phyloP scores from a whole-genome alignment of 2,329 filamentous ascomycete species.

The Fusarium albosuccineum region DNA sequence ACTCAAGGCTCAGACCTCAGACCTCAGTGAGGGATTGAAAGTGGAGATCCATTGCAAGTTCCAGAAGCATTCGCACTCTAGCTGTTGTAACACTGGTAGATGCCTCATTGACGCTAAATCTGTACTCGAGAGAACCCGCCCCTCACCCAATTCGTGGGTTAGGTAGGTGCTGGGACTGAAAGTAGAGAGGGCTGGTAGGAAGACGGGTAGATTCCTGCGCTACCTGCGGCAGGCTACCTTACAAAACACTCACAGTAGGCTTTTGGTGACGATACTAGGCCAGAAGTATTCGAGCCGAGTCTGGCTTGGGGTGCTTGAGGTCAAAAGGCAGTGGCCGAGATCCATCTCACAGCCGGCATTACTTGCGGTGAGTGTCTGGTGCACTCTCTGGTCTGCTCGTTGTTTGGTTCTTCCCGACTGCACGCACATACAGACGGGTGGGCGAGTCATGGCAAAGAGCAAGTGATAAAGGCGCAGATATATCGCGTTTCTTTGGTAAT shows the following conservation, averaged over 20 bases:
- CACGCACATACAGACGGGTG: background rate
- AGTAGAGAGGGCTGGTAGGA: too few relatives aligned
- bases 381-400: conserved; percentile 7
- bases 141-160: conserved; percentile 4
- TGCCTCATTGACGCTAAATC: conserved; percentile 7
- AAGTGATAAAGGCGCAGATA: background rate
- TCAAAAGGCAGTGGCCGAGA: background rate
- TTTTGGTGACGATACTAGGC: background rate
- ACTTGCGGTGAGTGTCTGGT: conserved; percentile 12
- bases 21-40: background rate
- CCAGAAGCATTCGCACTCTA: conserved; percentile 1
- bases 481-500: conserved; percentile 1
- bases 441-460: background rate
- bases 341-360: conserved; percentile 7
- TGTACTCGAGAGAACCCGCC: conserved; percentile 5
- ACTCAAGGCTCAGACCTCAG: background rate
- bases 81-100: conserved; percentile 8
- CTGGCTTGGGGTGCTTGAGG: background rate
- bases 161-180: background rate
- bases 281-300: background rate
- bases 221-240: conserved; percentile 17
- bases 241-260: conserved; percentile 8
- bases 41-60: conserved; percentile 4
- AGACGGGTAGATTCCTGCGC: background rate
- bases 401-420: background rate